phyloP scores from a whole-genome alignment of 78 protist genomes.

The Dictyostelium intermedium region DNA sequence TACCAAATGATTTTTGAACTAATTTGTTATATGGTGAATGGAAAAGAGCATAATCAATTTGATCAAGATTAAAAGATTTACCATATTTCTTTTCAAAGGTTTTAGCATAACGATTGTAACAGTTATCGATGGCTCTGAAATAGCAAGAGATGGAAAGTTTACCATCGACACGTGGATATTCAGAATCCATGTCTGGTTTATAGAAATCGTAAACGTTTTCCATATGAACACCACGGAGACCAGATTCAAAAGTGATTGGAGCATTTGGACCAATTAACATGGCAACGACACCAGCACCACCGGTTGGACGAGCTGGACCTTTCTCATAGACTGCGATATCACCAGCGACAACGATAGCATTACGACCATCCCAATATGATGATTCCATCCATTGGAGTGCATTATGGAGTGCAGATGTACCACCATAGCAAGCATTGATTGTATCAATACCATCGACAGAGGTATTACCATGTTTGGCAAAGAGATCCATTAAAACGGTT shows the following conservation, averaged over 20 bases:
- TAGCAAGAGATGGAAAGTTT: slow-evolving; percentile 91
- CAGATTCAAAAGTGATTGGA: slow-evolving; percentile 90
- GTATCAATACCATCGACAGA: slow-evolving; percentile 82
- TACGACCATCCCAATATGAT: slow-evolving; percentile 95
- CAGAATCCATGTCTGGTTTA: slow-evolving; percentile 94
- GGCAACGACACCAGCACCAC: slow-evolving; percentile 96
- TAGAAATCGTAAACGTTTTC: slow-evolving; percentile 96
- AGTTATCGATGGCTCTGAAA: slow-evolving; percentile 90
- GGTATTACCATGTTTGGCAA: slow-evolving; percentile 84
- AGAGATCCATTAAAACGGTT: slow-evolving; percentile 90
- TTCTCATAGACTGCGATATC: slow-evolving; percentile 95
- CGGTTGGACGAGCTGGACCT: slow-evolving; percentile 91
- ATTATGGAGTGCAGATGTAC: slow-evolving; percentile 96
- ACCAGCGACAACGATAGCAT: slow-evolving; percentile 92
- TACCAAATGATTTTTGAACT: slow-evolving; percentile 93
- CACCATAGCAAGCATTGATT: slow-evolving; percentile 98
- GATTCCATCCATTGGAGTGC: slow-evolving; percentile 95
- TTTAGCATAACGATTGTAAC: slow-evolving; percentile 81
- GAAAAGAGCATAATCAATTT: slow-evolving; percentile 87
- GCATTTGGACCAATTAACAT: slow-evolving; percentile 98
- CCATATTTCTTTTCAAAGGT: slow-evolving; percentile 61
- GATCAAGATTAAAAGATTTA: slow-evolving; percentile 20
- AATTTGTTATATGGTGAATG: slow-evolving; percentile 98
- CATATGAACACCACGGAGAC: slow-evolving; percentile 88
- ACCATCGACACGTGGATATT: slow-evolving; percentile 96